Percentiles rank a stretch among this genome's conserved stretches.
Evolutionary conservation across 208 protist genomes (phyloP).

Genomic region (Trypanosoma scelopori): DNA sequence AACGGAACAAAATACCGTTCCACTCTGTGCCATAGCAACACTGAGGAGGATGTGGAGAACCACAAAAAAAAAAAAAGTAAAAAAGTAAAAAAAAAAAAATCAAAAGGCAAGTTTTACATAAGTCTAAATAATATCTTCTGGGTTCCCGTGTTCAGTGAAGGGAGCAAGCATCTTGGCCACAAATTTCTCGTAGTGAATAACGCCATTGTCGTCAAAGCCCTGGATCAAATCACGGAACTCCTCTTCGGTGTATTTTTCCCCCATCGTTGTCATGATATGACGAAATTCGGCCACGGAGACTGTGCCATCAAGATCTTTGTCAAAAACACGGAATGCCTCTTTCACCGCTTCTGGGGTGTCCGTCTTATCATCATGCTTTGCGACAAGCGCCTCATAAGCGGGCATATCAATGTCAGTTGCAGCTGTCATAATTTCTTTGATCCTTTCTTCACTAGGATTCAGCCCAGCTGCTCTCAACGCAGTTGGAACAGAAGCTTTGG

Average conservation of each 20-base stretch:
- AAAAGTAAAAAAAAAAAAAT: constrained; percentile 2
- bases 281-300: constrained; percentile 95
- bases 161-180: constrained; percentile 89
- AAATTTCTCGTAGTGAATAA: constrained; percentile 91
- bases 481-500: constrained; percentile 81
- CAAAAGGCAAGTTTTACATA: constrained; percentile 6
- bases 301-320: constrained; percentile 94
- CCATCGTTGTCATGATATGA: constrained; percentile 97
- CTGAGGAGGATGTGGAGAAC: neutral
- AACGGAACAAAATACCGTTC: constrained; percentile 6
- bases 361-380: constrained; percentile 84
- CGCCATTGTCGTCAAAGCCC: constrained; percentile 88
- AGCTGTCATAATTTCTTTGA: constrained; percentile 85
- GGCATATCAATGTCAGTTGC: constrained; percentile 82
- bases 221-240: constrained; percentile 93
- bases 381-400: constrained; percentile 79
- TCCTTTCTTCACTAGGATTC: constrained; percentile 92
- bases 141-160: constrained; percentile 84
- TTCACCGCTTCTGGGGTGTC: constrained; percentile 94
- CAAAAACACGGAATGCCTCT: constrained; percentile 96
- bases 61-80: constrained; percentile 2
- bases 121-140: constrained; percentile 39
- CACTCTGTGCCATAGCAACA: neutral
- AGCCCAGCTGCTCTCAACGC: constrained; percentile 85
- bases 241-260: constrained; percentile 96